Evolutionary conservation across 768 basidiomycete species (phyloP), one percentile per base, ranked within the genome.

Genomic region (Hypsizygus marmoreus): DNA sequence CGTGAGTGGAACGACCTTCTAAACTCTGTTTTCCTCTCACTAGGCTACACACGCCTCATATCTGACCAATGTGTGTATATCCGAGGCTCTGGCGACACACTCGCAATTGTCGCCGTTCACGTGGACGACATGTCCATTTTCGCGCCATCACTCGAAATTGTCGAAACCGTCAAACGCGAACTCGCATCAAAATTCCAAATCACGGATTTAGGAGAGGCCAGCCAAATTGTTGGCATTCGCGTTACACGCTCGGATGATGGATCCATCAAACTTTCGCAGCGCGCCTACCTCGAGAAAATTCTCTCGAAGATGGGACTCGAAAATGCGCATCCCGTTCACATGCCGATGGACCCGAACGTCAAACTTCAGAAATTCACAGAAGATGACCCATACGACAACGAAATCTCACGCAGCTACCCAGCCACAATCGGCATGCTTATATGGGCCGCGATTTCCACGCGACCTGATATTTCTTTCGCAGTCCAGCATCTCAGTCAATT

Each of bases 401-500:
- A n/a, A 1, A 24, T 48, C 2, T 13, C 39, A 20, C 41, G 40
- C 14, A 20, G 43, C 5, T 43, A 49, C 31, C 43, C 25, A 8
- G 16, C 13, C 2, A 19, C 43, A 34, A 62, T 72, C 23, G 67
- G 62, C 17, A 60, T 55, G 11, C 64, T 70, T 13, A 64, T 69
- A 51, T 71, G 69, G 48, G 44, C 60, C 1, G 59, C 67, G 3
- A 45, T 64, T 1, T 56, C 50, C 2, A 68, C 68, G 1, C 60
- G 66, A 1, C 71, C 72, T 0, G 72, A 77, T 50, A 74, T 76
- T 35, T 50, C 66, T 0, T 70, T 61, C 45, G 58, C 69, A 1
- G 65, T 72, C 8, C 44, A 51, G 1, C 43, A 44, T 1, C 50
- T 76, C 1, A 50, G 60, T 2, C 67, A 64, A n/a, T 74, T 67